phyloP scores from a whole-genome alignment of 352 stramenopile species.

The Phytophthora melonis region DNA sequence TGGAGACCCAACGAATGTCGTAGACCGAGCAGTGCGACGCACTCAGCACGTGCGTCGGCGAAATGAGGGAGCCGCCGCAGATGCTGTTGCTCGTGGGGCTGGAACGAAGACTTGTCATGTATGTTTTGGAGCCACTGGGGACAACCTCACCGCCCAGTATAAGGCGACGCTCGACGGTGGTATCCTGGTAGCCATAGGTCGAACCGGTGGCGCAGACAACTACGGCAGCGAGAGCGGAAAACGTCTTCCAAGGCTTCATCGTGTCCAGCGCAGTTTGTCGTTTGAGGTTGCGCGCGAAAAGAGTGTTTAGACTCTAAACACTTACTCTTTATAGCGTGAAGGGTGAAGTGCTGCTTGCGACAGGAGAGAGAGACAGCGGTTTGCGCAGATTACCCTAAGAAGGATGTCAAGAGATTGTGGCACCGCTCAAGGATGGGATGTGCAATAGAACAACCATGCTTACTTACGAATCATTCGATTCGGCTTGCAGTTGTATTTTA shows the following conservation, averaged over 20 bases:
- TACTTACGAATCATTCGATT: too few species aligned
- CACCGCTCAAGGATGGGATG: not conserved
- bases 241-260: not conserved
- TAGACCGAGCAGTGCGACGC: constrained; percentile 10
- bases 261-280: not conserved
- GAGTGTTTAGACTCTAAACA: too few species aligned
- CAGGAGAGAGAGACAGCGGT: not conserved
- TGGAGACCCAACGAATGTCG: constrained; percentile 9
- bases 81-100: constrained; percentile 2
- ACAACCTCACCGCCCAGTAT: constrained; percentile 46
- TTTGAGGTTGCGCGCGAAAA: not conserved
- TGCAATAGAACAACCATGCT: not conserved
- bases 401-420: not conserved
- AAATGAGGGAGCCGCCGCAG: constrained; percentile 13
- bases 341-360: not conserved
- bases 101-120: constrained; percentile 25
- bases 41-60: constrained; percentile 18
- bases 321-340: too few species aligned
- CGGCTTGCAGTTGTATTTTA: too few species aligned
- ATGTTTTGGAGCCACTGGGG: constrained; percentile 40
- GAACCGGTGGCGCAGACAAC: not conserved
- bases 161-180: constrained; percentile 4
- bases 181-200: not conserved
- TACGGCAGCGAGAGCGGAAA: not conserved
- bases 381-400: not conserved